A percentile compares a stretch with the other conserved stretches of the same genome.
Evolutionary conservation across 345 rosid genomes (phyloP).

Genomic region (Ceriops zippeliana): DNA sequence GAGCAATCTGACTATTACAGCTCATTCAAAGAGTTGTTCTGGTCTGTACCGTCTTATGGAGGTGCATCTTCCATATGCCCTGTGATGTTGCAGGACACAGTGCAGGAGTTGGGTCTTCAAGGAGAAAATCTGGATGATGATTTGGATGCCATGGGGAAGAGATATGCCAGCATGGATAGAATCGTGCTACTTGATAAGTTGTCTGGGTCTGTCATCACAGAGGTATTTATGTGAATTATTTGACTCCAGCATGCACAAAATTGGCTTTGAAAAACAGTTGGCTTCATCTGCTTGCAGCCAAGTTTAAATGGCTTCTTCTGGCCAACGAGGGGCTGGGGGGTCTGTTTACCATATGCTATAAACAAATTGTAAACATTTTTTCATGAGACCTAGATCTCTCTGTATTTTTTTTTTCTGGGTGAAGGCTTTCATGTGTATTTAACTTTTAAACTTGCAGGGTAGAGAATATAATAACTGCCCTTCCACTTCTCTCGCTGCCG

Average conservation of each 20-base stretch:
- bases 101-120: slow-evolving; percentile 23
- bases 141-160: slow-evolving; percentile 12
- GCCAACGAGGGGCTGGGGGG: not conserved
- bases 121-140: slow-evolving; percentile 18
- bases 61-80: slow-evolving; percentile 26
- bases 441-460: slow-evolving; percentile 24
- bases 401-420: not conserved
- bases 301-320: not conserved
- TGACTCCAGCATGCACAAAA: slow-evolving; percentile 1
- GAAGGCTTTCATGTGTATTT: not conserved
- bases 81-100: slow-evolving; percentile 20
- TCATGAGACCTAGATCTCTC: not conserved
- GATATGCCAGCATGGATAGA: slow-evolving; percentile 26
- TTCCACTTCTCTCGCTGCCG: slow-evolving; percentile 19
- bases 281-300: not conserved
- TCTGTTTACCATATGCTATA: too few relatives aligned
- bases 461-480: slow-evolving; percentile 25
- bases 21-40: slow-evolving; percentile 22
- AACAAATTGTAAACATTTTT: too few relatives aligned
- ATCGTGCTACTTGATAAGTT: slow-evolving; percentile 32
- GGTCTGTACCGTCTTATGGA: slow-evolving; percentile 28
- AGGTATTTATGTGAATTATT: slow-evolving; percentile 28
- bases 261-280: not conserved
- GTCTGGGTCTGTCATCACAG: slow-evolving; percentile 19
- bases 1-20: slow-evolving; percentile 25